These are phyloP conservation scores for Suillus weaverae DNA, from an alignment of 768 basidiomycete species.

Conservation along the genomic window DNA sequence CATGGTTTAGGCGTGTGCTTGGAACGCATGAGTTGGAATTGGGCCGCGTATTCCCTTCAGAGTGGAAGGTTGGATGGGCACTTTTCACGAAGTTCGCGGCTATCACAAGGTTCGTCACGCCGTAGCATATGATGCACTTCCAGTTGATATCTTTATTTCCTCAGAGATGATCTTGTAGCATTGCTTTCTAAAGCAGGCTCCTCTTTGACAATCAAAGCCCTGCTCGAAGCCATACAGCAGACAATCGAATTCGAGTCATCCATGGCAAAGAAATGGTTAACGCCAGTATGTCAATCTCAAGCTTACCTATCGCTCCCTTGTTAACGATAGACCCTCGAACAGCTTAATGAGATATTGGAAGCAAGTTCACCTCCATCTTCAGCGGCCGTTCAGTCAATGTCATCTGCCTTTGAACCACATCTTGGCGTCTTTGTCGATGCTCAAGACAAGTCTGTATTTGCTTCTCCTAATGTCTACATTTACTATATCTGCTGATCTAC, in stretches of 20 bases:
- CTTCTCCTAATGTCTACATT: background rate
- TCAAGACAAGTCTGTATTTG: slow-evolving; percentile 83
- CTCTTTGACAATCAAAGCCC: slow-evolving; percentile 68
- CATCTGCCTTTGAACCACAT: slow-evolving; percentile 89
- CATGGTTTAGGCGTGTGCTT: slow-evolving; percentile 89
- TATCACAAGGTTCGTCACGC: slow-evolving; percentile 67
- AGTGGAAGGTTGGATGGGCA: slow-evolving; percentile 85
- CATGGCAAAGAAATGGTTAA: slow-evolving; percentile 80
- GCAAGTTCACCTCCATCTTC: slow-evolving; percentile 50
- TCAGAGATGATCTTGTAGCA: slow-evolving; percentile 80
- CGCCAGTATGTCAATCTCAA: slow-evolving; percentile 48
- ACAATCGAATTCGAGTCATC: slow-evolving; percentile 86
- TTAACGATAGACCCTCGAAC: slow-evolving; percentile 3
- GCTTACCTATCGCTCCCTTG: background rate
- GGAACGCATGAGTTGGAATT: slow-evolving; percentile 87
- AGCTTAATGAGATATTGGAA: slow-evolving; percentile 70
- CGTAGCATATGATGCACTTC: background rate
- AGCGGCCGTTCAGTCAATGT: slow-evolving; percentile 63
- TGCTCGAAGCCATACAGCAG: slow-evolving; percentile 85
- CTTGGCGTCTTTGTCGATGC: slow-evolving; percentile 94
- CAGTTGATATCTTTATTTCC: slow-evolving; percentile 3
- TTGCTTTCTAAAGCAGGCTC: slow-evolving; percentile 78
- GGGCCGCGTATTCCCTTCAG: slow-evolving; percentile 75
- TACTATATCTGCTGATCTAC: background rate
- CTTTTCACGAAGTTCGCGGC: slow-evolving; percentile 86